Conservation (phyloP, 495 filamentous ascomycete genomes). For the Hyaloscypha hepaticicola region DNA sequence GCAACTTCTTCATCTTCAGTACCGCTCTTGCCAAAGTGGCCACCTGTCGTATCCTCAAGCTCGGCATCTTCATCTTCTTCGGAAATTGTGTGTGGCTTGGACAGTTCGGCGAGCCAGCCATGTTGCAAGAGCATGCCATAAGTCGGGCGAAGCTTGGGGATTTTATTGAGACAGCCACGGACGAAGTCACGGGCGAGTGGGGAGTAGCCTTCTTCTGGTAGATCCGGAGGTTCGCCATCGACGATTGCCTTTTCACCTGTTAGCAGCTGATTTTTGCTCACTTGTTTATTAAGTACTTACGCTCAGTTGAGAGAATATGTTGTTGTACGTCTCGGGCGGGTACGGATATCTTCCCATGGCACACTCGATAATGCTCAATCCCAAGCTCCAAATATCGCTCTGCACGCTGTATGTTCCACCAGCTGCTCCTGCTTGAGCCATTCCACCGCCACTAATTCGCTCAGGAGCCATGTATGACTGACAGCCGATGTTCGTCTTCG, state of each 20-base stretch:
- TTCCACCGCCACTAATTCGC: constrained; percentile 82
- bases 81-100: constrained; percentile 78
- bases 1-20: constrained; percentile 68
- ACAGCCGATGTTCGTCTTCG: constrained; percentile 98
- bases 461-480: constrained; percentile 99
- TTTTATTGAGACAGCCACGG: constrained; percentile 85
- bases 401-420: constrained; percentile 95
- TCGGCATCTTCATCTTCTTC: constrained; percentile 65
- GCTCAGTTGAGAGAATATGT: constrained; percentile 96
- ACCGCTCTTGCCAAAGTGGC: constrained; percentile 47
- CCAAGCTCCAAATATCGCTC: constrained; percentile 96
- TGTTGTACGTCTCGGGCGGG: constrained; percentile 96
- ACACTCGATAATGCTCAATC: constrained; percentile 94
- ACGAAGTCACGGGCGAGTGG: constrained; percentile 84
- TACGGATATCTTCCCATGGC: constrained; percentile 95
- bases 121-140: constrained; percentile 88
- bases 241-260: constrained; percentile 78
- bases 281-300: constrained; percentile 56
- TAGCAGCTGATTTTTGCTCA: background rate
- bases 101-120: constrained; percentile 78
- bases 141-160: constrained; percentile 82
- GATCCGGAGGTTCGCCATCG: constrained; percentile 85
- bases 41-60: constrained; percentile 39
- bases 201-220: constrained; percentile 76
- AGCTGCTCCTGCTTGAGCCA: constrained; percentile 70